Percentiles rank a stretch among this genome's conserved stretches.
Conservation (phyloP, 2,329 filamentous ascomycete genomes). For the Fusarium agapanthi region DNA sequence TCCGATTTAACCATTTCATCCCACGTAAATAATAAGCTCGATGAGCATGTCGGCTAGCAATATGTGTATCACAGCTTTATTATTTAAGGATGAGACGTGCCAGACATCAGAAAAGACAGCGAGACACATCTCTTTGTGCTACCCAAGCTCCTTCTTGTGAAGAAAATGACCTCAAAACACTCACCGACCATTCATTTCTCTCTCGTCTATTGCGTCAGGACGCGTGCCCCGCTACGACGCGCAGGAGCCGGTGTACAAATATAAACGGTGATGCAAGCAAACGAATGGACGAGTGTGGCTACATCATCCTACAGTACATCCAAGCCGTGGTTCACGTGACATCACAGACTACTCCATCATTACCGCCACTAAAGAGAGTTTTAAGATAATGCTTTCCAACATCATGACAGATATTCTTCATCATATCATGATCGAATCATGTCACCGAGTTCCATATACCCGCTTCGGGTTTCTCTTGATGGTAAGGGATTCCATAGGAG, state of each 20-base stretch:
- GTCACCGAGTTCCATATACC: not conserved
- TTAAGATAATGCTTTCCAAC: not conserved
- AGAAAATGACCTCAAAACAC: conserved; percentile 1
- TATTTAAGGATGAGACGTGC: conserved; percentile 6
- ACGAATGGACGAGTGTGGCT: conserved; percentile 28
- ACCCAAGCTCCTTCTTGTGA: not conserved
- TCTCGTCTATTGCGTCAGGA: conserved; percentile 27
- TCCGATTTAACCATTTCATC: conserved; percentile 4
- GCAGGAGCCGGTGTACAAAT: conserved; percentile 24
- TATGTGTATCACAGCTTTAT: conserved; percentile 10
- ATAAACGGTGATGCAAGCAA: conserved; percentile 14
- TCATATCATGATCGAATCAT: not conserved
- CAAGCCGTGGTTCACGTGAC: conserved; percentile 27
- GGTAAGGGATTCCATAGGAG: not conserved
- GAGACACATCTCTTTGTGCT: not conserved
- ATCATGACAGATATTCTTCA: not conserved
- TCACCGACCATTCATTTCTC: conserved; percentile 18
- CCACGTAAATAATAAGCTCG: conserved; percentile 25
- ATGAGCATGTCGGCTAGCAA: conserved; percentile 11
- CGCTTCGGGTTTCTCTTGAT: not conserved
- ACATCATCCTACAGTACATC: conserved; percentile 33
- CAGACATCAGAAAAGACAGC: not conserved
- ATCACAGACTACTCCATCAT: conserved; percentile 3
- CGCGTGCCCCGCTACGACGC: conserved; percentile 18
- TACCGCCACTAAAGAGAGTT: not conserved